Percentiles rank a stretch among this genome's conserved stretches.
Conservation (phyloP, 371 early-diverging fungal species). For the Saksenaea oblongispora region DNA sequence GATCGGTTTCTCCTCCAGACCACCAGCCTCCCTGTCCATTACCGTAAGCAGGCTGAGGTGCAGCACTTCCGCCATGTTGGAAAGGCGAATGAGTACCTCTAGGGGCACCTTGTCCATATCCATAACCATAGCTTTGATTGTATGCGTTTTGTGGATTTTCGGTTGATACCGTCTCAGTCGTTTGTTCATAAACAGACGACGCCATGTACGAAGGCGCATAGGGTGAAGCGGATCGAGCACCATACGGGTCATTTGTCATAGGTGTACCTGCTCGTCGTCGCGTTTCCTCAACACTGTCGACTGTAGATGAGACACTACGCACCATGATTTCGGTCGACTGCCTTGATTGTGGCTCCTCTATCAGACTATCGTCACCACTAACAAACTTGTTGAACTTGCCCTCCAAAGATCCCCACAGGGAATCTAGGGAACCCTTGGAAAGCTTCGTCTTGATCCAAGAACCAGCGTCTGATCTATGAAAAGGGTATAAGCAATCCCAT, state of each 20-base stretch:
- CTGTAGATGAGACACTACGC: conserved; percentile 29
- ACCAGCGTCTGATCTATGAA: conserved; percentile 30
- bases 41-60: conserved; percentile 1
- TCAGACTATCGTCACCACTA: conserved; percentile 58
- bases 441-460: conserved; percentile 64
- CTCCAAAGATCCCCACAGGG: conserved; percentile 70
- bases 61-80: conserved; percentile 4
- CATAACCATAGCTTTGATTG: conserved; percentile 25
- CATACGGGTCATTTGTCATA: conserved; percentile 6
- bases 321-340: conserved; percentile 55
- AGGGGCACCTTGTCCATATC: conserved; percentile 22
- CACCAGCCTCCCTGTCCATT: conserved; percentile 4
- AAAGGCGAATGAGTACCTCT: conserved; percentile 38
- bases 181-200: conserved; percentile 10
- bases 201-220: conserved; percentile 5
- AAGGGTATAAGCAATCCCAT: conserved; percentile 8
- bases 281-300: conserved; percentile 24
- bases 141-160: background rate
- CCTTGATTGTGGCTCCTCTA: conserved; percentile 34
- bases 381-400: conserved; percentile 74
- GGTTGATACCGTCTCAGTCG: conserved; percentile 4
- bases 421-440: conserved; percentile 62
- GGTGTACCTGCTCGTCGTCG: conserved; percentile 29
- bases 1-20: conserved; percentile 11
- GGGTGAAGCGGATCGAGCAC: background rate